Conservation (phyloP, 2,329 filamentous ascomycete genomes). For the Myriangium duriaei region DNA sequence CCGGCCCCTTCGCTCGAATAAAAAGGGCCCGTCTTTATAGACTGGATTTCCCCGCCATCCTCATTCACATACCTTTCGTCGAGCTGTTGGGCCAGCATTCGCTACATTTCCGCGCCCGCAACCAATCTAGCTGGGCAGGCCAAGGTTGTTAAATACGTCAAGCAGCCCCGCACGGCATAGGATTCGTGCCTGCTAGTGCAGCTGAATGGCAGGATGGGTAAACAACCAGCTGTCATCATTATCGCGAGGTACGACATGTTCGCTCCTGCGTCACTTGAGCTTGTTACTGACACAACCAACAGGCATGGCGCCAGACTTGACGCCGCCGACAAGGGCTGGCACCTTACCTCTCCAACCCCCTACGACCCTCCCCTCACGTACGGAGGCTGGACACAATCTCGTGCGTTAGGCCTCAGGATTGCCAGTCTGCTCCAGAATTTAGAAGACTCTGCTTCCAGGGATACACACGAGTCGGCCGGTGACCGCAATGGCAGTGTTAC, state of each 20-base stretch:
- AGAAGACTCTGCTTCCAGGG: conserved; percentile 28
- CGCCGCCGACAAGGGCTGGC: conserved; percentile 89
- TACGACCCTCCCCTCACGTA: conserved; percentile 95
- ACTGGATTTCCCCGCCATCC: too few relatives aligned
- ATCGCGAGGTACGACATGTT: conserved; percentile 34
- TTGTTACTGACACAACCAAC: conserved; percentile 13
- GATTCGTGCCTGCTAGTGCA: too few relatives aligned
- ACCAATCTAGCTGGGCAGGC: too few relatives aligned
- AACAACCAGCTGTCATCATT: conserved; percentile 36
- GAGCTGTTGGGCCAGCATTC: too few relatives aligned
- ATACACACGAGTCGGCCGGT: conserved; percentile 13
- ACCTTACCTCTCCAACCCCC: conserved; percentile 79
- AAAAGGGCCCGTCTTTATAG: too few relatives aligned
- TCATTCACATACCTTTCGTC: too few relatives aligned
- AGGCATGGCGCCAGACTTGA: conserved; percentile 91
- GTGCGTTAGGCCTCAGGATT: conserved; percentile 70
- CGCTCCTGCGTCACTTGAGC: conserved; percentile 3
- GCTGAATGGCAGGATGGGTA: conserved; percentile 24
- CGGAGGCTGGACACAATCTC: conserved; percentile 80
- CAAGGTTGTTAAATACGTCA: too few relatives aligned
- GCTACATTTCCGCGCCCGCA: too few relatives aligned
- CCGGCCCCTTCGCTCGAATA: too few relatives aligned
- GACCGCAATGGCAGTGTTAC: not conserved
- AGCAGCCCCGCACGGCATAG: too few relatives aligned
- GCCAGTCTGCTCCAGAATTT: conserved; percentile 51